These are phyloP conservation scores for Penicillium sp. DNA, from an alignment of 2,329 filamentous ascomycete genomes.

Conservation along the genomic window DNA sequence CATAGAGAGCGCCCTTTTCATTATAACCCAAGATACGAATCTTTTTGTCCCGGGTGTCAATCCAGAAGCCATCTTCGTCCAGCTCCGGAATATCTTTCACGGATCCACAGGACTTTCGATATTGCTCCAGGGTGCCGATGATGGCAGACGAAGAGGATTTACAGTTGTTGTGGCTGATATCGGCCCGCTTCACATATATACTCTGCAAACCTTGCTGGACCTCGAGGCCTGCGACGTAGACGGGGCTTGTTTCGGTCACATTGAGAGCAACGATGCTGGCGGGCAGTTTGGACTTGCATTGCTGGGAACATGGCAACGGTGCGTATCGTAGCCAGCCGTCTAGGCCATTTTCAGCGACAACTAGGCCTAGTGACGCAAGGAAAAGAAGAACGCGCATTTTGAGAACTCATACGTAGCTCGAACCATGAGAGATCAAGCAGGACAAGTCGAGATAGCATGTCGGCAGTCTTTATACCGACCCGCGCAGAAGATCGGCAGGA, in stretches of 20 bases:
- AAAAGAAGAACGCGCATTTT: conserved; percentile 16
- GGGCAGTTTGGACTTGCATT: conserved; percentile 50
- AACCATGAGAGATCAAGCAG: not conserved
- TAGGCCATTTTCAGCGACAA: conserved; percentile 62
- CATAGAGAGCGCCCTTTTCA: conserved; percentile 70
- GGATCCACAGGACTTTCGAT: conserved; percentile 28
- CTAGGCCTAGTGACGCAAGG: conserved; percentile 11
- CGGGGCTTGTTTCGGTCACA: conserved; percentile 57
- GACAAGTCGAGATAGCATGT: not conserved
- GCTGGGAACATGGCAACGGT: conserved; percentile 48
- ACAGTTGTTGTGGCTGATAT: conserved; percentile 33
- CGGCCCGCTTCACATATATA: conserved; percentile 58
- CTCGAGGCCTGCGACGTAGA: conserved; percentile 64
- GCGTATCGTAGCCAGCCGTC: conserved; percentile 70
- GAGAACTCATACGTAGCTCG: not conserved
- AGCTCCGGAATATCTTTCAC: conserved; percentile 29
- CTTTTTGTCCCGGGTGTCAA: conserved; percentile 52
- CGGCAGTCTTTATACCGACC: conserved; percentile 11
- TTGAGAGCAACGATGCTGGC: conserved; percentile 59
- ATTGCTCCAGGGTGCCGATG: conserved; percentile 38
- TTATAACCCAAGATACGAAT: conserved; percentile 57
- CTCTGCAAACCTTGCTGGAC: conserved; percentile 61
- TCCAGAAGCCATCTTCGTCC: conserved; percentile 60
- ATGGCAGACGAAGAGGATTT: conserved; percentile 25
- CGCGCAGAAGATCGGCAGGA: not conserved